These are phyloP conservation scores for Suillus fuscotomentosus DNA, from an alignment of 768 basidiomycete genomes.

Conservation along the genomic window DNA sequence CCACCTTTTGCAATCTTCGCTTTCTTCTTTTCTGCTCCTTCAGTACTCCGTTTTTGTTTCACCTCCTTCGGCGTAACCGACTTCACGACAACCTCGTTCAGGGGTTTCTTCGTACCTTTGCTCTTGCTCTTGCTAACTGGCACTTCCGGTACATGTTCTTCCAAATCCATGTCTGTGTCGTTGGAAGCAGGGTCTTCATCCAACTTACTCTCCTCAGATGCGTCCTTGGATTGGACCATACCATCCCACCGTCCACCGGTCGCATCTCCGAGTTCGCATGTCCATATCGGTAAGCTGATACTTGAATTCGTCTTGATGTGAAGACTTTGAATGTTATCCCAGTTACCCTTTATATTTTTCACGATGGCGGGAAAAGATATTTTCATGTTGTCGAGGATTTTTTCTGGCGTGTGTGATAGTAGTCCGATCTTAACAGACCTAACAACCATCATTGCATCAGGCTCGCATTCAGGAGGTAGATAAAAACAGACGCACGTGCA, in stretches of 20 bases:
- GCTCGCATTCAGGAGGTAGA: background rate
- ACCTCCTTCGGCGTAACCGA: constrained; percentile 43
- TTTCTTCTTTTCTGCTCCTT: constrained; percentile 59
- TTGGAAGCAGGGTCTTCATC: constrained; percentile 3
- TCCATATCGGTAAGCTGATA: constrained; percentile 89
- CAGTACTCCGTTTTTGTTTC: constrained; percentile 50
- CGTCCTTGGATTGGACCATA: constrained; percentile 17
- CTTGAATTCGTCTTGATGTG: constrained; percentile 89
- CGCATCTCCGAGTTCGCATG: constrained; percentile 61
- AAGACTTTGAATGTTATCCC: constrained; percentile 89
- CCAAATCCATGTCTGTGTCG: background rate
- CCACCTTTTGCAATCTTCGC: constrained; percentile 35
- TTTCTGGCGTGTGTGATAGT: constrained; percentile 66
- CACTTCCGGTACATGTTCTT: background rate
- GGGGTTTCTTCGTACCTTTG: constrained; percentile 8
- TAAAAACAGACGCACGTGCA: constrained; percentile 65
- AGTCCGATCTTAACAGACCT: constrained; percentile 86
- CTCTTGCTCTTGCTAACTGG: background rate
- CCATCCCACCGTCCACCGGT: constrained; percentile 31
- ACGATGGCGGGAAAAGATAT: constrained; percentile 75
- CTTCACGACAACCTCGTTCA: constrained; percentile 24
- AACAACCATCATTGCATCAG: background rate
- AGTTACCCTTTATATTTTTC: constrained; percentile 69
- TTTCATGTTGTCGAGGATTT: constrained; percentile 78
- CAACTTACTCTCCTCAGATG: constrained; percentile 3